Evolutionary conservation across 2,329 filamentous ascomycete genomes (phyloP).

Genomic region (Hymenotorrendiella dingleyae): DNA sequence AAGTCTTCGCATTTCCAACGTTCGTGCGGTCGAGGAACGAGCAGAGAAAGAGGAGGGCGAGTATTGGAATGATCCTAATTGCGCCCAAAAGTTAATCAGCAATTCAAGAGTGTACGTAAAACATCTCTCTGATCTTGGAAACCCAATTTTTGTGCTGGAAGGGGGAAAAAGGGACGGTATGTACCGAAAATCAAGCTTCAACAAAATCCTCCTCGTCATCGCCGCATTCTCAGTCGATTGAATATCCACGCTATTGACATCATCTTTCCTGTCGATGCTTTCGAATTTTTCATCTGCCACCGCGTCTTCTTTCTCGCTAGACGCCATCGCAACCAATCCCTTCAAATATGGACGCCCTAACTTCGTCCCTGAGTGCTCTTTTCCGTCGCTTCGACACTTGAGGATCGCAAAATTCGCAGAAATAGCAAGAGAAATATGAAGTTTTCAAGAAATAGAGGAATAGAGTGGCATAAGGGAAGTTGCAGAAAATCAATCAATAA

Average conservation of each 20-base stretch:
- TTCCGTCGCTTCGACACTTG: too few relatives aligned
- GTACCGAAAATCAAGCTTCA: conserved; percentile 50
- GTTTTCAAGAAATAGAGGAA: too few relatives aligned
- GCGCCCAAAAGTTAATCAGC: neutral
- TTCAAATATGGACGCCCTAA: too few relatives aligned
- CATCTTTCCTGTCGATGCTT: conserved; percentile 1
- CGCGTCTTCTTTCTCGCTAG: too few relatives aligned
- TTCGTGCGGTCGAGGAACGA: conserved; percentile 66
- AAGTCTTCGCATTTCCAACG: conserved; percentile 63
- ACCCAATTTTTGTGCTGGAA: neutral
- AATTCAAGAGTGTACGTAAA: neutral
- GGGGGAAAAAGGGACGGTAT: conserved; percentile 1
- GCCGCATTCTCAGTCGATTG: conserved; percentile 10
- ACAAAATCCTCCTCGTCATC: conserved; percentile 40
- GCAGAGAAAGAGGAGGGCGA: conserved; percentile 60
- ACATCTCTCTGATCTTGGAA: neutral
- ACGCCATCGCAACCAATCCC: too few relatives aligned
- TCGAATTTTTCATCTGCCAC: conserved; percentile 13
- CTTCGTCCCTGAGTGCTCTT: too few relatives aligned
- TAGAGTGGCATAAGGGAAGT: too few relatives aligned
- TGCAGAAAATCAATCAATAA: too few relatives aligned
- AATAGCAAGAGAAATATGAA: too few relatives aligned
- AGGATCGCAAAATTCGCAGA: too few relatives aligned
- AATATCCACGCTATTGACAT: neutral
- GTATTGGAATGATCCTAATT: conserved; percentile 52